Conservation (phyloP, 352 stramenopile genomes). For the Lagenidium sp. region DNA sequence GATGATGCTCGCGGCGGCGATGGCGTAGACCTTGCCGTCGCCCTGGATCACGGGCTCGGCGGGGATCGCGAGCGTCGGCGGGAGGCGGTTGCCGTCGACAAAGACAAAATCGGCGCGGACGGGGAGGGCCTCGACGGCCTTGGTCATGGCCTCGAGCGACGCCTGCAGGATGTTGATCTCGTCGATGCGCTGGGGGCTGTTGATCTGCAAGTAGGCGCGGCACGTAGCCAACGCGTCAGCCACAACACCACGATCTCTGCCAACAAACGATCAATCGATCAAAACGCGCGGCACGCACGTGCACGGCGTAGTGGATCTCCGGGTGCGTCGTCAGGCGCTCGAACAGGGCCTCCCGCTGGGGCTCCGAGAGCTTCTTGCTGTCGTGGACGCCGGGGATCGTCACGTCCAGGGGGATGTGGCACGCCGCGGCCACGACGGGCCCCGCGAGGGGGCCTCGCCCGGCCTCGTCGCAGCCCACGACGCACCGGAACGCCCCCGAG, state of each 20-base stretch:
- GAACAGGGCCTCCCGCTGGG: slow-evolving; percentile 89
- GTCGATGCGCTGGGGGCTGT: slow-evolving; percentile 88
- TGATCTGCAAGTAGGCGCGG: too few relatives aligned
- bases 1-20: slow-evolving; percentile 97
- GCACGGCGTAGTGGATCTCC: slow-evolving; percentile 83
- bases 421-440: slow-evolving; percentile 75
- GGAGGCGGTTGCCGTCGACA: slow-evolving; percentile 95
- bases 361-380: slow-evolving; percentile 95
- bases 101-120: slow-evolving; percentile 75
- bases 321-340: slow-evolving; percentile 73
- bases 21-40: slow-evolving; percentile 93
- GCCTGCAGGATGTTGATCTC: slow-evolving; percentile 99
- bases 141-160: slow-evolving; percentile 93
- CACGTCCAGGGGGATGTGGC: slow-evolving; percentile 69
- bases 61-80: slow-evolving; percentile 75
- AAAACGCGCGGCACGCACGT: too few relatives aligned
- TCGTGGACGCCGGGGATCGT: slow-evolving; percentile 86
- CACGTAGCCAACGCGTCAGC: slow-evolving; percentile 1
- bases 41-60: slow-evolving; percentile 93
- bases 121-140: slow-evolving; percentile 65
- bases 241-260: not conserved
- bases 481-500: slow-evolving; percentile 40
- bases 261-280: not conserved
- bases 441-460: slow-evolving; percentile 93
- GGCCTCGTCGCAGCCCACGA: slow-evolving; percentile 96